Evolutionary conservation across 352 stramenopile genomes (phyloP).

Genomic region (Globisporangium orthogonon): DNA sequence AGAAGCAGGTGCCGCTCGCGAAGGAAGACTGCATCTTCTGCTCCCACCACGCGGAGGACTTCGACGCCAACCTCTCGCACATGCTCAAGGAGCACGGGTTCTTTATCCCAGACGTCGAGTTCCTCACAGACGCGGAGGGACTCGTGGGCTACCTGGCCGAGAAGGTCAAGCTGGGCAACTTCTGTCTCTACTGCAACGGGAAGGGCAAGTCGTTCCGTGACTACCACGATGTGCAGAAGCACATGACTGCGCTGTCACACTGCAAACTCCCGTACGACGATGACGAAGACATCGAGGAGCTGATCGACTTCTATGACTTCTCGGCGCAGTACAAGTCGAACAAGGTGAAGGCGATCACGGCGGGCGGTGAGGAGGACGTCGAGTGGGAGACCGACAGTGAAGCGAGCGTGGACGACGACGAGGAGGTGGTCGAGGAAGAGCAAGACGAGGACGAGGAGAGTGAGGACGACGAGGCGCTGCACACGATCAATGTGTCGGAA

Average conservation of each 20-base stretch:
- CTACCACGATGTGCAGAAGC: constrained; percentile 89
- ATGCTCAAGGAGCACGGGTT: constrained; percentile 94
- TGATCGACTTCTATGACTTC: constrained; percentile 90
- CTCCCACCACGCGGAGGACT: constrained; percentile 41
- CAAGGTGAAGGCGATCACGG: constrained; percentile 22
- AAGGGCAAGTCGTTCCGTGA: constrained; percentile 87
- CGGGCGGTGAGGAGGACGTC: constrained; percentile 26
- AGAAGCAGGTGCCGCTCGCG: constrained; percentile 60
- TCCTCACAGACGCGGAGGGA: constrained; percentile 85
- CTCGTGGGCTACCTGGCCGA: constrained; percentile 92
- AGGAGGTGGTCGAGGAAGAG: constrained; percentile 66
- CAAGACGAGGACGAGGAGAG: constrained; percentile 25
- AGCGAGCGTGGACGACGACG: constrained; percentile 64
- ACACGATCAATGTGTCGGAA: constrained; percentile 75
- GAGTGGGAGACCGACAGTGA: constrained; percentile 82
- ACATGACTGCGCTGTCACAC: constrained; percentile 92
- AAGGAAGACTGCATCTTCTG: constrained; percentile 87
- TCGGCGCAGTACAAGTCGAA: constrained; percentile 67
- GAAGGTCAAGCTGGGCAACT: constrained; percentile 94
- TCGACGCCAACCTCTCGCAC: constrained; percentile 76
- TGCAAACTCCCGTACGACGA: constrained; percentile 91
- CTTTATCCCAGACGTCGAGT: constrained; percentile 94
- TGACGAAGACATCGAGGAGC: constrained; percentile 85
- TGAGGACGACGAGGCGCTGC: constrained; percentile 33
- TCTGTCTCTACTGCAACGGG: constrained; percentile 94